A percentile compares a stretch with the other conserved stretches of the same genome.
phyloP scores from a whole-genome alignment of 2,329 filamentous ascomycete genomes.

The Rhytidhysteron rufulum region DNA sequence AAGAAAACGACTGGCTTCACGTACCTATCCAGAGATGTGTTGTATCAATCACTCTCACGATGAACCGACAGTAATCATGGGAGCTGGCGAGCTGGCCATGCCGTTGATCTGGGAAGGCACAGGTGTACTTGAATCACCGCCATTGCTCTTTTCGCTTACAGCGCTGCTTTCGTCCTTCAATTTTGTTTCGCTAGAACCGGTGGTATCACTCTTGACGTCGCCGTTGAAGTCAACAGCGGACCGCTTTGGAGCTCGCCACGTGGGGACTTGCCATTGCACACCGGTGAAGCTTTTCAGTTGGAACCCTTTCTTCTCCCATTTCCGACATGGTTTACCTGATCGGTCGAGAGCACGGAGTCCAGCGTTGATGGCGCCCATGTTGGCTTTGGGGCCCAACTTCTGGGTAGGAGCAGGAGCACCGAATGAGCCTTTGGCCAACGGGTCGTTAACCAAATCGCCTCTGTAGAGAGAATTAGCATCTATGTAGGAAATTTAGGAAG shows the following conservation, averaged over 20 bases:
- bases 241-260: slow-evolving; percentile 75
- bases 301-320: slow-evolving; percentile 82
- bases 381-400: slow-evolving; percentile 93
- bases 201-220: slow-evolving; percentile 56
- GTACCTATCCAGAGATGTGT: slow-evolving; percentile 4
- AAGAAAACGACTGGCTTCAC: background rate
- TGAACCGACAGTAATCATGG: slow-evolving; percentile 25
- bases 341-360: slow-evolving; percentile 91
- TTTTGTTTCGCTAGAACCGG: slow-evolving; percentile 55
- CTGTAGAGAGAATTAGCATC: slow-evolving; percentile 15
- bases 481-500: no score
- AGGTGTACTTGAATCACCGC: slow-evolving; percentile 43
- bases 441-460: slow-evolving; percentile 50
- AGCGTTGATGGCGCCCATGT: slow-evolving; percentile 95
- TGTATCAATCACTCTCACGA: no score
- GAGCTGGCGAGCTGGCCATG: slow-evolving; percentile 50
- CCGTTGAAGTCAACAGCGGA: slow-evolving; percentile 51
- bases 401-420: slow-evolving; percentile 51
- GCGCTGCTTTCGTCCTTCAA: slow-evolving; percentile 56
- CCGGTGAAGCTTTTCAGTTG: slow-evolving; percentile 90
- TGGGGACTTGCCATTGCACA: slow-evolving; percentile 72
- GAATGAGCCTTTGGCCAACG: slow-evolving; percentile 38
- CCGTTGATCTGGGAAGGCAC: slow-evolving; percentile 40
- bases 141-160: slow-evolving; percentile 59
- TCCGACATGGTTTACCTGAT: slow-evolving; percentile 85